Conservation (phyloP, 441 rosid genomes). For the Pelargonium myrrhifolium region DNA sequence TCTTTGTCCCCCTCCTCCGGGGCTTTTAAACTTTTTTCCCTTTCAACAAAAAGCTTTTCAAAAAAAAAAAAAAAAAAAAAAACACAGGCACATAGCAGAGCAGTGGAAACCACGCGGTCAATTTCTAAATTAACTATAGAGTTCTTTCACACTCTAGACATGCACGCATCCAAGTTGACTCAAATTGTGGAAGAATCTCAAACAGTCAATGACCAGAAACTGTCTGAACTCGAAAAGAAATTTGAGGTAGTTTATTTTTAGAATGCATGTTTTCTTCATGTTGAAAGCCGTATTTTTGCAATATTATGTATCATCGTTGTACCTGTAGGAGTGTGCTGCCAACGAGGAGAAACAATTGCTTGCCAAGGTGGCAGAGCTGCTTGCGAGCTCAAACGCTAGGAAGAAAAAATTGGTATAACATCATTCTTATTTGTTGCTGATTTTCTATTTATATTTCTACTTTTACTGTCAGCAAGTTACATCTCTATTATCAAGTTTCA, state of each 20-base stretch:
- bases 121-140: background rate
- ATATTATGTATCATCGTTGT: background rate
- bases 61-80: too few relatives aligned
- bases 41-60: too few relatives aligned
- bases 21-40: too few relatives aligned
- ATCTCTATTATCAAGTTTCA: background rate
- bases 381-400: constrained; percentile 16
- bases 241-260: background rate
- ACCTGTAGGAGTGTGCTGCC: constrained; percentile 20
- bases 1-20: too few relatives aligned
- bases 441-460: background rate
- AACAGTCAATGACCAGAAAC: background rate
- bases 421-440: background rate
- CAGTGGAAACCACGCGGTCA: constrained; percentile 8
- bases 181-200: constrained; percentile 9
- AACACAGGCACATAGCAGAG: constrained; percentile 2
- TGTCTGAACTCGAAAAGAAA: constrained; percentile 4
- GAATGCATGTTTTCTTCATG: background rate
- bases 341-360: constrained; percentile 19
- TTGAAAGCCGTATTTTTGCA: background rate
- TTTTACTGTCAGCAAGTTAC: background rate
- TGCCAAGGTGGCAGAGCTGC: constrained; percentile 18
- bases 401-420: constrained; percentile 15
- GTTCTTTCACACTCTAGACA: constrained; percentile 6
- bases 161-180: constrained; percentile 7